Evolutionary conservation across 2,329 filamentous ascomycete species (phyloP), one percentile per base, ranked within the genome.

Genomic region (Xylariaceae sp.): DNA sequence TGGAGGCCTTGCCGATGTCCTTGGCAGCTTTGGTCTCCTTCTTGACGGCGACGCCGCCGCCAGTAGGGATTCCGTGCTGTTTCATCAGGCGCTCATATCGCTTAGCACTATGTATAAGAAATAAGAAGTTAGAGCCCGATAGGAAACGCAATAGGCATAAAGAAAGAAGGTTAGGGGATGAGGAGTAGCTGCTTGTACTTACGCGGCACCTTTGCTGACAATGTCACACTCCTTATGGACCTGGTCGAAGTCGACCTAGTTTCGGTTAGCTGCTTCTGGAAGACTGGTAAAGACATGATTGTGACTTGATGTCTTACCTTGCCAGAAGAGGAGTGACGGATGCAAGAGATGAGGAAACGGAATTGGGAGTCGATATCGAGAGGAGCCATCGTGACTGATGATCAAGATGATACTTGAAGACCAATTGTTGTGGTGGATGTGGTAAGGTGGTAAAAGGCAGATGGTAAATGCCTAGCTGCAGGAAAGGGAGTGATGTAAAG

Each of bases 171-270:
- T 26, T 26, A 4, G 34, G 2, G 17, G 18, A 11, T n/a, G 9
- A 38, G 4, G 16, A 19, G 19, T 8, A 15, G 22, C 29, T 22
- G 12, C 15, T 3, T 9, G 3, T 34, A 75, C 83, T 72, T 73
- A 87, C 84, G 83, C 83, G 17, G 84, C 84, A 12, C 75, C 81
- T 63, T 84, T 85, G 61, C 65, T 71, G 26, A 82, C 71, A 29
- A 87, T 83, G 17, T 61, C 64, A 32, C 81, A 78, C 52, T 86
- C 81, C 13, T 70, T 65, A 9, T 80, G 79, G n/a, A 88, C 84
- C 37, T 72, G 69, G 4, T 62, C 64, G 50, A 85, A 87, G 54
- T 87, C 77, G 4, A 85, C 71, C 83, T 87, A 41, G 13, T 16
- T 3, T 11, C 32, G 4, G 45, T 59, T 22, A 60, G 50, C 15